A percentile compares a stretch with the other conserved stretches of the same genome.
Evolutionary conservation across 1,284 basidiomycete species (phyloP).

Genomic region (Austroboletus novae-zelandiae): DNA sequence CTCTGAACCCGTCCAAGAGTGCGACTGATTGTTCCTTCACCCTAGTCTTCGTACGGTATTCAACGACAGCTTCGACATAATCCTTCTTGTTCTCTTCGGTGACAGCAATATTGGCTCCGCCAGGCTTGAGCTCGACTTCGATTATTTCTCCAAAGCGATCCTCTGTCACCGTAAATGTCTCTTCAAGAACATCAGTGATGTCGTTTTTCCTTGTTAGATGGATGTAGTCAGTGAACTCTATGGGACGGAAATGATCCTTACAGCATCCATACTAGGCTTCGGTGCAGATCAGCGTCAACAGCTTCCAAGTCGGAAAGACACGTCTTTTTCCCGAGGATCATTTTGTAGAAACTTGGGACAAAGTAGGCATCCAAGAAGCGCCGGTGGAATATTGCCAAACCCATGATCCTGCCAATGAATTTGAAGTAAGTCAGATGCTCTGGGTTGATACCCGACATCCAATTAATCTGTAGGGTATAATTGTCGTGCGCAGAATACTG

Average conservation of each 20-base stretch:
- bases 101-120: conserved; percentile 82
- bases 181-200: conserved; percentile 91
- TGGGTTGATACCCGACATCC: conserved; percentile 96
- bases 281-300: conserved; percentile 87
- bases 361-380: conserved; percentile 99
- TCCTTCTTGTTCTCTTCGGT: conserved; percentile 99
- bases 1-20: conserved; percentile 94
- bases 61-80: conserved; percentile 92
- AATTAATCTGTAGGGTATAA: conserved; percentile 98
- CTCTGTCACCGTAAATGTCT: conserved; percentile 93
- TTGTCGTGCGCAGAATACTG: conserved; percentile 99
- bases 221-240: conserved; percentile 4
- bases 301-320: conserved; percentile 85
- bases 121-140: conserved; percentile 88
- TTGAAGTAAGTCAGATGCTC: conserved; percentile 99
- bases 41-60: conserved; percentile 91
- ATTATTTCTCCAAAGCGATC: conserved; percentile 98
- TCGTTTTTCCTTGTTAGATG: conserved; percentile 75
- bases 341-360: conserved; percentile 99
- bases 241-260: conserved; percentile 40
- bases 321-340: conserved; percentile 90
- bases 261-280: conserved; percentile 97
- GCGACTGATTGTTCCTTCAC: conserved; percentile 96
- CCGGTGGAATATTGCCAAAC: conserved; percentile 97
- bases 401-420: conserved; percentile 94